These are phyloP conservation scores for Colletotrichum echinochloae DNA, from an alignment of 2,329 filamentous ascomycete genomes.

Conservation along the genomic window DNA sequence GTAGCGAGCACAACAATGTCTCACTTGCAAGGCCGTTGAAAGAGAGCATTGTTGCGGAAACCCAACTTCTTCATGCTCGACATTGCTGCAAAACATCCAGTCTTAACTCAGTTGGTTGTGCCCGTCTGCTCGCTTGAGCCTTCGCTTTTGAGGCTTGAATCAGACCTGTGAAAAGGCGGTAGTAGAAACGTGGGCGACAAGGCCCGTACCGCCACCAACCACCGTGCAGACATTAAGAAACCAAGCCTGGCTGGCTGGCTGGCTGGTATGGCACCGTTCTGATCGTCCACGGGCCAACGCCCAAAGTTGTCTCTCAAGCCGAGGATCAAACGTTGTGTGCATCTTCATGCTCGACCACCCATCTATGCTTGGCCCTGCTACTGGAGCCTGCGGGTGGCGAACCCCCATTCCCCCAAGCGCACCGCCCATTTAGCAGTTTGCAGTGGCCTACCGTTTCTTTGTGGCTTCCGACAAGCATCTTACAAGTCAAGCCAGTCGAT, in stretches of 20 bases:
- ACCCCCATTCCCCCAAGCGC: not conserved
- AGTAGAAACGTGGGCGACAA: not conserved
- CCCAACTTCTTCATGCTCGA: not conserved
- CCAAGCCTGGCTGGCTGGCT: not conserved
- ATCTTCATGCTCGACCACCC: not conserved
- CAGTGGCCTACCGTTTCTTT: not conserved
- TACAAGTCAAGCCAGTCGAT: not conserved
- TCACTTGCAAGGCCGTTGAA: not conserved
- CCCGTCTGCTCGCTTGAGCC: not conserved
- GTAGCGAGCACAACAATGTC: not conserved
- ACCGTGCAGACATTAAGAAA: not conserved
- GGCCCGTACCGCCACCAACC: not conserved
- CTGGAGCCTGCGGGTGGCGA: not conserved
- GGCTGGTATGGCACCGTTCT: not conserved
- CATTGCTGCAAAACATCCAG: not conserved
- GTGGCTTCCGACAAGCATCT: not conserved
- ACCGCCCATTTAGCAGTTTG: not conserved
- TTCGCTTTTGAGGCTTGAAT: not conserved
- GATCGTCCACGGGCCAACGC: not conserved
- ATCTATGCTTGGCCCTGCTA: not conserved
- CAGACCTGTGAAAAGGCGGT: not conserved
- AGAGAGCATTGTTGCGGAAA: conserved; percentile 1
- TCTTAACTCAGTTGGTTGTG: not conserved
- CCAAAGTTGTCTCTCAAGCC: not conserved
- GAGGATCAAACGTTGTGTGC: not conserved